Evolutionary conservation across 116 monocot species (phyloP).

Genomic region (Papilionanthe hybrid): DNA sequence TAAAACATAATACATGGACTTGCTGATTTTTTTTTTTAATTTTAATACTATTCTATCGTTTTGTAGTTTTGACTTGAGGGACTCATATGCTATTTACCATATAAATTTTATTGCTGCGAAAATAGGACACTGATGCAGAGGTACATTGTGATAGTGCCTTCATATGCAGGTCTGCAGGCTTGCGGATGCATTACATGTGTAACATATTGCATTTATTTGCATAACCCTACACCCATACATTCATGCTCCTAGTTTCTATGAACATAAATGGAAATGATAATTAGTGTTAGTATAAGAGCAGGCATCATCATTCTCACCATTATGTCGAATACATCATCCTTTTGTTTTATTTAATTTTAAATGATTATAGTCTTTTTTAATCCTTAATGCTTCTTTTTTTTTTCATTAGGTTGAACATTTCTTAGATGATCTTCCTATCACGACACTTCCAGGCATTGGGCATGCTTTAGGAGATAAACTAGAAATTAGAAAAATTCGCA

Average conservation of each 20-base stretch:
- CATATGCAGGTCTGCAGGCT: neutral
- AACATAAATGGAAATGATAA: neutral
- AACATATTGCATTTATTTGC: neutral
- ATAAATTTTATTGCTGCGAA: neutral
- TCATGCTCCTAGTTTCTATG: neutral
- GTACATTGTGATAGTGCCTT: neutral
- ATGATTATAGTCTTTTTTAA: neutral
- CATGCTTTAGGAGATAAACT: slow-evolving; percentile 60
- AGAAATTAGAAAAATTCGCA: slow-evolving; percentile 45
- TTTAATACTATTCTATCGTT: neutral
- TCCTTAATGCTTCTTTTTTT: neutral
- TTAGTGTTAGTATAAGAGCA: neutral
- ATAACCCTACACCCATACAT: neutral
- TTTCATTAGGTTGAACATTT: slow-evolving; percentile 53
- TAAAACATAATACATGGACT: no score
- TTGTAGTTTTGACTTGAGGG: neutral
- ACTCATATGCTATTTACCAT: neutral
- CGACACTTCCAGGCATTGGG: slow-evolving; percentile 86
- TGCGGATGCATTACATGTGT: neutral
- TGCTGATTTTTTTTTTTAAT: no score
- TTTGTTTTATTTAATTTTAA: slow-evolving; percentile 3
- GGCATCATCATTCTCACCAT: neutral
- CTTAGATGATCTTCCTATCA: slow-evolving; percentile 65
- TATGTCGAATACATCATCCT: neutral
- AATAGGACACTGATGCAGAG: neutral